Evolutionary conservation across 2,329 filamentous ascomycete species (phyloP).

Genomic region (Ceratocystis albifundus): DNA sequence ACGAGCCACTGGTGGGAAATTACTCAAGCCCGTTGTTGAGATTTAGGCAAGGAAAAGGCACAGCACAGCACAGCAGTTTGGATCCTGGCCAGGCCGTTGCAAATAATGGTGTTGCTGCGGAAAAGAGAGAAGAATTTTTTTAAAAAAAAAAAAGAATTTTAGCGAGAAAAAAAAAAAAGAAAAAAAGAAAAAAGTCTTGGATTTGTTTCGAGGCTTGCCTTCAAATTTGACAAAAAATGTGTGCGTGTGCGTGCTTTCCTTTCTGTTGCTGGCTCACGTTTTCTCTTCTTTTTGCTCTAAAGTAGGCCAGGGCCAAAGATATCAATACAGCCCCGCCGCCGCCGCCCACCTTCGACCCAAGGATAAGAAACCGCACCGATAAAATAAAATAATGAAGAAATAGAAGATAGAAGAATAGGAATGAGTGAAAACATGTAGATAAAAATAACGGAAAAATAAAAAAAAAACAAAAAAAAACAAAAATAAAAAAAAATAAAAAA

Average conservation of each 20-base stretch:
- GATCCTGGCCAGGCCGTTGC: neutral
- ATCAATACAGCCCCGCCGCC: neutral
- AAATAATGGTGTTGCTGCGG: neutral
- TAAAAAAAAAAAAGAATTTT: neutral
- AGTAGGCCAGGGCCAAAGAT: neutral
- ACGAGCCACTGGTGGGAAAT: neutral
- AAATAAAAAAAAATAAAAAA: neutral
- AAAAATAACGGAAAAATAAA: neutral
- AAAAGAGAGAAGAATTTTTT: neutral
- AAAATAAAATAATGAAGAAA: neutral
- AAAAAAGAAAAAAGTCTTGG: neutral
- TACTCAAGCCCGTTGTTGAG: neutral
- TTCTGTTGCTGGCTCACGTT: neutral
- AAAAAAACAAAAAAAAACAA: neutral
- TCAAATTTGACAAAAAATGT: neutral
- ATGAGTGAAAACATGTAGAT: too few species aligned
- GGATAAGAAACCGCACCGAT: neutral
- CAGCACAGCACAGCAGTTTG: neutral
- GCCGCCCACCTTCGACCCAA: too few species aligned
- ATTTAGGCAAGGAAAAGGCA: conserved; percentile 2
- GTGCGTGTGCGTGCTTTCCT: neutral
- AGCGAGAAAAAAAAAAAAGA: neutral
- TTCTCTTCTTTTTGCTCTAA: neutral
- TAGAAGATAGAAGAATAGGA: too few species aligned
- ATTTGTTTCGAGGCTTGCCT: neutral